Evolutionary conservation across 139 green algal species (phyloP).

Genomic region (Pseudopediastrum boryanum): DNA sequence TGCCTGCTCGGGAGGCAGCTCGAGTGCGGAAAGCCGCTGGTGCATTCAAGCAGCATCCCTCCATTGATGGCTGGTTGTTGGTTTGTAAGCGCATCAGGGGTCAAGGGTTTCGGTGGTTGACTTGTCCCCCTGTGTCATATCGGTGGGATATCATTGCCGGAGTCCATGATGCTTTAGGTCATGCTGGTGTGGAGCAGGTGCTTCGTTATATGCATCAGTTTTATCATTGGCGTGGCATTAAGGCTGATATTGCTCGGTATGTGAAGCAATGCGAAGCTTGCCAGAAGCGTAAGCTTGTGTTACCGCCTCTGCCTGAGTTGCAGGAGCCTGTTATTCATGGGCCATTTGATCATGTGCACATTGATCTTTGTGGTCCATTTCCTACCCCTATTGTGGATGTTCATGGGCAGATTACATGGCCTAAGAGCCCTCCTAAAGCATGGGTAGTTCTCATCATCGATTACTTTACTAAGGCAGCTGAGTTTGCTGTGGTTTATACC

Average conservation of each 20-base stretch:
- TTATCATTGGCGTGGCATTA: constrained; percentile 34
- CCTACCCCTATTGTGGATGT: not conserved
- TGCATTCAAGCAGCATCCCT: not conserved
- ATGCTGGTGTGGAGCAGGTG: constrained; percentile 31
- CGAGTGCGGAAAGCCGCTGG: not conserved
- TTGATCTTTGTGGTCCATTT: no score
- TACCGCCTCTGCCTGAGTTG: no score
- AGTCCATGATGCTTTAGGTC: constrained; percentile 31
- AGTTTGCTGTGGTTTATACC: not conserved
- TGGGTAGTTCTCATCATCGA: no score
- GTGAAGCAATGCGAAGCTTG: no score
- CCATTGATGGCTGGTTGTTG: not conserved
- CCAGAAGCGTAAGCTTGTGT: no score
- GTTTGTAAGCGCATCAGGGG: not conserved
- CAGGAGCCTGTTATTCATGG: no score
- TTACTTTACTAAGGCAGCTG: not conserved
- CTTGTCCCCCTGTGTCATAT: constrained; percentile 17
- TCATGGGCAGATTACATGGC: not conserved
- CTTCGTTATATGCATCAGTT: constrained; percentile 12
- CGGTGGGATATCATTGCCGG: constrained; percentile 20
- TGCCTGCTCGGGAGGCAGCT: not conserved
- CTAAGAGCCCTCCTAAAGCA: no score
- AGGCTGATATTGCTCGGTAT: no score
- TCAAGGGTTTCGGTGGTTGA: not conserved
- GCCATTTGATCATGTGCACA: constrained; percentile 22